Percentiles rank a stretch among this genome's conserved stretches.
Evolutionary conservation across 1,284 basidiomycete genomes (phyloP).

Genomic region (Hypsizygus ulmarius): DNA sequence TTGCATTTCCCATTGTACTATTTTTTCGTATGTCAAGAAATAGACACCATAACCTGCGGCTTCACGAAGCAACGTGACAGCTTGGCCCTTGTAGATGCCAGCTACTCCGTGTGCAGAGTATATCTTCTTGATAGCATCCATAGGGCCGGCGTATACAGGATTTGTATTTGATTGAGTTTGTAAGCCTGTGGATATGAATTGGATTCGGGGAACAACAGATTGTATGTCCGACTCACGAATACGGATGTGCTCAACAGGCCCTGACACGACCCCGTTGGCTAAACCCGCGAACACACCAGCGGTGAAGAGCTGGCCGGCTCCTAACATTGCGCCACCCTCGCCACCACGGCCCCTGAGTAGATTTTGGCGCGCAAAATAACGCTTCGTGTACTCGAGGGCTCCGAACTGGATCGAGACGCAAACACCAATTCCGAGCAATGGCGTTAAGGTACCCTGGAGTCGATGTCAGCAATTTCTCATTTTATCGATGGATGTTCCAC

Average conservation of each 20-base stretch:
- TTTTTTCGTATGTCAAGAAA: constrained; percentile 91
- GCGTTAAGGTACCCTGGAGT: constrained; percentile 84
- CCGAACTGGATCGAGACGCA: constrained; percentile 98
- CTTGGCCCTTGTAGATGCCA: constrained; percentile 91
- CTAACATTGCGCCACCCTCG: constrained; percentile 55
- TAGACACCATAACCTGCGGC: constrained; percentile 85
- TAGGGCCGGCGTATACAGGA: constrained; percentile 78
- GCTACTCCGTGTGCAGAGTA: constrained; percentile 70
- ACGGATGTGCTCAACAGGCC: constrained; percentile 96
- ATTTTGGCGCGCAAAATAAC: constrained; percentile 72
- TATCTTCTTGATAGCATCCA: constrained; percentile 84
- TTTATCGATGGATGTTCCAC: constrained; percentile 11
- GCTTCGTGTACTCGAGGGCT: constrained; percentile 86
- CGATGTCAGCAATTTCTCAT: constrained; percentile 7
- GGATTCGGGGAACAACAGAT: background rate
- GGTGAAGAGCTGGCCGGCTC: constrained; percentile 65
- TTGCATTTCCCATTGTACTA: constrained; percentile 84
- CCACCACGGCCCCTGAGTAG: constrained; percentile 54
- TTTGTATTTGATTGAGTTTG: constrained; percentile 83
- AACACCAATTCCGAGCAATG: constrained; percentile 89
- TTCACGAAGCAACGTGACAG: constrained; percentile 87
- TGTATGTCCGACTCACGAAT: constrained; percentile 65
- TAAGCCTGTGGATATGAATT: constrained; percentile 50
- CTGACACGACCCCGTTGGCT: constrained; percentile 90
- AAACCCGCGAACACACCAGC: constrained; percentile 86